phyloP scores from a whole-genome alignment of 2,329 filamentous ascomycete species.

The Xylaria sp. region DNA sequence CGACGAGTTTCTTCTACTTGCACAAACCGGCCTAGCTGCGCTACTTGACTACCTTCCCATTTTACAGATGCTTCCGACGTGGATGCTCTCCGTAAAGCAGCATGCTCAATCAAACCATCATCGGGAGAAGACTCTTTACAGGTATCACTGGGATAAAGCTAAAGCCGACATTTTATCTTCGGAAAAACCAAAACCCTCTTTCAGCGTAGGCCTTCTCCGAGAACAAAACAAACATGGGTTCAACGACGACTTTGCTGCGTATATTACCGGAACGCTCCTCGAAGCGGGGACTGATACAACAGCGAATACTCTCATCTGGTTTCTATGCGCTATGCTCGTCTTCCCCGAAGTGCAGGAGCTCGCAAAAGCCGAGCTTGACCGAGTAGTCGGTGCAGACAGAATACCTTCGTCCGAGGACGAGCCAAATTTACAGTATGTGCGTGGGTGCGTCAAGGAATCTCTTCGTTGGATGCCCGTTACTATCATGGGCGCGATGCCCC shows the following conservation, averaged over 20 bases:
- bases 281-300: constrained; percentile 56
- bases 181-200: constrained; percentile 39
- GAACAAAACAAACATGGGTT: constrained; percentile 49
- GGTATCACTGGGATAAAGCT: constrained; percentile 27
- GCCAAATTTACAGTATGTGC: constrained; percentile 61
- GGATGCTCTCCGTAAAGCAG: constrained; percentile 23
- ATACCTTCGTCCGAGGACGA: constrained; percentile 62
- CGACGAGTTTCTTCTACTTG: constrained; percentile 28
- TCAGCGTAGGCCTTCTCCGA: constrained; percentile 42
- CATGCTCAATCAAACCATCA: constrained; percentile 21
- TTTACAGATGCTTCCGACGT: constrained; percentile 29
- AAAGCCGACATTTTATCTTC: constrained; percentile 18
- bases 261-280: constrained; percentile 46
- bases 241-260: constrained; percentile 50
- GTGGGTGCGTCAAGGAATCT: constrained; percentile 67
- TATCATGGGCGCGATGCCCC: constrained; percentile 53
- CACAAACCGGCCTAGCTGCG: constrained; percentile 28
- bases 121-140: constrained; percentile 27
- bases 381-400: constrained; percentile 59
- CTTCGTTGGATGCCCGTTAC: constrained; percentile 61
- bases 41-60: constrained; percentile 31
- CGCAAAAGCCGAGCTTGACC: constrained; percentile 66
- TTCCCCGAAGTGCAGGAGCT: constrained; percentile 61
- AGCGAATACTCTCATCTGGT: constrained; percentile 58
- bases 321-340: constrained; percentile 60